Evolutionary conservation across 768 basidiomycete species (phyloP), one percentile per base, ranked within the genome.

Genomic region (Lactarius hatsudake): DNA sequence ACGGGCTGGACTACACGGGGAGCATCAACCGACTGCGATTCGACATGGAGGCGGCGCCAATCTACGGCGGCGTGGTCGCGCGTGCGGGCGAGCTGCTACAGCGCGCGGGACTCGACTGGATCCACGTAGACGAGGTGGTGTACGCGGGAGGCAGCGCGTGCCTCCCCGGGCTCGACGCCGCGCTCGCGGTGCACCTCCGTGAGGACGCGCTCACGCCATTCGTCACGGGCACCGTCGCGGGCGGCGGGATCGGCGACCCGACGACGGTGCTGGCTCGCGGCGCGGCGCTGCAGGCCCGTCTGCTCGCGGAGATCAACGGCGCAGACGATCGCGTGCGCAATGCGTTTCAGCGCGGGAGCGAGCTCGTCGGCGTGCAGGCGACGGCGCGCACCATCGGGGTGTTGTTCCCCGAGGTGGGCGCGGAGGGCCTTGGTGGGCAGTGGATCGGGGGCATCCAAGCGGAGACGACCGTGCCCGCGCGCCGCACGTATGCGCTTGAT

Each of bases 1-100:
- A 96, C 65, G 96, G 96, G 1, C 75, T 92, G 43, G 96, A 99
- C 78, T 94, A 89, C 74, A 94, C 91, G 4, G 89, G 87, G 9
- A 82, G 85, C 12, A 83, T 87, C 74, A 86, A 83, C 67, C 79
- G 82, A 10, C 76, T 86, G 67, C 81, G 84, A 10, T 83, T 82
- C 69, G 76, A 74, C 72, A 72, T 74, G 77, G 73, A 78, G 71
- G 83, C 84, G 1, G 78, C 85, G 20, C 71, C 85, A 10, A 79
- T 91, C 28, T 93, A 93, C 75, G 77, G 79, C 61, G 76, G 81
- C 65, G 83, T 91, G 59, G 80, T 82, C 17, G 71, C 74, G 36
- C 82, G 82, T 53, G 82, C 87, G 61, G 75, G 77, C 54, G 79
- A 82, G 32, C 81, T 93, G n/a, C 81, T 88, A 13, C 77, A 77